Percentiles rank a stretch among this genome's conserved stretches.
Evolutionary conservation across 2,329 filamentous ascomycete genomes (phyloP).

Genomic region (Arthrinium phaeospermum): DNA sequence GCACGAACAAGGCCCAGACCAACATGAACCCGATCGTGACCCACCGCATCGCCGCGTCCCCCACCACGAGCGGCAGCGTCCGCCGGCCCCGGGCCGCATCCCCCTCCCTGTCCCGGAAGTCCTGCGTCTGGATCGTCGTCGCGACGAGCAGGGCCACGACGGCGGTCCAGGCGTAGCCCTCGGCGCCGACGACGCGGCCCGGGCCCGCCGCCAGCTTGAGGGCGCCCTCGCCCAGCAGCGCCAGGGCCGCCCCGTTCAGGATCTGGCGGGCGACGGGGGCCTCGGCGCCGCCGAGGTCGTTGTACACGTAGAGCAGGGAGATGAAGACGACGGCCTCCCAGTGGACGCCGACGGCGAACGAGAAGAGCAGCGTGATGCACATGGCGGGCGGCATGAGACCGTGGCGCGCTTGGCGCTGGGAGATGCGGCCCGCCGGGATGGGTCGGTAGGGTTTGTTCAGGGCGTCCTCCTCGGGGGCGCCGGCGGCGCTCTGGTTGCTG

Average conservation of each 20-base stretch:
- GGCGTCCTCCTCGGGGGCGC: slow-evolving; percentile 2
- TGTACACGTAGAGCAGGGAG: background rate
- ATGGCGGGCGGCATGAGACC: background rate
- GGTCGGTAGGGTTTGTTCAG: background rate
- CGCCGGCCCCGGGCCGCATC: background rate
- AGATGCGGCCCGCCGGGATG: slow-evolving; percentile 1
- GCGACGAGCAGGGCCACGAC: background rate
- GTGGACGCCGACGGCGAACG: background rate
- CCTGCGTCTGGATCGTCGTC: background rate
- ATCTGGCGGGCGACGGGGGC: background rate
- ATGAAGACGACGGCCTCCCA: background rate
- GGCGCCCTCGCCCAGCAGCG: background rate
- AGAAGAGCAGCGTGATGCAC: background rate
- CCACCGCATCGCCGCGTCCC: background rate
- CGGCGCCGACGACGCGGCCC: background rate
- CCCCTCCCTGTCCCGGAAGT: background rate
- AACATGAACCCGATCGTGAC: background rate
- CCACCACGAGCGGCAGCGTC: background rate
- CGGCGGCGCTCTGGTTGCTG: background rate
- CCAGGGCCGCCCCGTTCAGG: background rate
- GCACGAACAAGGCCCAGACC: background rate
- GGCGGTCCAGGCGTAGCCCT: background rate
- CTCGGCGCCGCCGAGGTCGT: background rate
- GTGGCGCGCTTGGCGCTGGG: background rate
- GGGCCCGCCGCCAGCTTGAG: background rate